Base-by-base conservation (phyloP, 1,284 basidiomycete species). In the Microbotryomycetes sp. region DNA sequence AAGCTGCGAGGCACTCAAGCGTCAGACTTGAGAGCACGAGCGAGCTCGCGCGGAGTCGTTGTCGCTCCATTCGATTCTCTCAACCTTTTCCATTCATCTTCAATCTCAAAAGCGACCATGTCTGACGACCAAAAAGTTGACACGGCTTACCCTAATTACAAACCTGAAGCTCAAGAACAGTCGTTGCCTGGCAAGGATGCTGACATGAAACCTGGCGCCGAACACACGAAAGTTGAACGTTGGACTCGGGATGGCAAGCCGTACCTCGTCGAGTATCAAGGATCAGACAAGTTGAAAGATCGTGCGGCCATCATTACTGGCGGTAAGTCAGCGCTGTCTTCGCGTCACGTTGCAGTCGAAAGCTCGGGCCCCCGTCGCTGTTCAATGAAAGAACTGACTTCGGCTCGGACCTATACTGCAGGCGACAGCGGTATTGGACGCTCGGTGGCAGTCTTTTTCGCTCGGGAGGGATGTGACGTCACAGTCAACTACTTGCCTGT, bases 381-480 rank as follows among this genome's bases (percentile, higher is more conserved):
- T 9, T n/a, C 19, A 42, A 42, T 42, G 19, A 9, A 42, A 42
- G 12, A 9, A 12, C 36, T 42, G 12, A 42, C 36, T 42, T 12
- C 36, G 36, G 12, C 19, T 19, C 36, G 9, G 9, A 12, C 19
- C 36, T 19, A 9, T 42, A 19, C 36, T 19, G 36, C 36, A 36
- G 81, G 79, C 30, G 80, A 83, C 70, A 81, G 79, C 29, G 82
- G 84, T n/a, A 85, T 86, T 56, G 84, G 84, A 7, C 79, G 84
- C 28, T 74, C 81, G 1, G 81, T 81, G 1, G 83, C 83, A 9
- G 78, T 83, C 61, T 79, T 83, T 73, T 84, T 84, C 67, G 83
- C 84, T 1, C 78, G 84, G 19, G 84, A 86, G 71, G 85, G 85
- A 2, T 80, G 81, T 16, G 82, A 83, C 54, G 79, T 86, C n/a